Base-by-base conservation (phyloP, 2,329 filamentous ascomycete species). In the Pestalotiopsis fici region DNA sequence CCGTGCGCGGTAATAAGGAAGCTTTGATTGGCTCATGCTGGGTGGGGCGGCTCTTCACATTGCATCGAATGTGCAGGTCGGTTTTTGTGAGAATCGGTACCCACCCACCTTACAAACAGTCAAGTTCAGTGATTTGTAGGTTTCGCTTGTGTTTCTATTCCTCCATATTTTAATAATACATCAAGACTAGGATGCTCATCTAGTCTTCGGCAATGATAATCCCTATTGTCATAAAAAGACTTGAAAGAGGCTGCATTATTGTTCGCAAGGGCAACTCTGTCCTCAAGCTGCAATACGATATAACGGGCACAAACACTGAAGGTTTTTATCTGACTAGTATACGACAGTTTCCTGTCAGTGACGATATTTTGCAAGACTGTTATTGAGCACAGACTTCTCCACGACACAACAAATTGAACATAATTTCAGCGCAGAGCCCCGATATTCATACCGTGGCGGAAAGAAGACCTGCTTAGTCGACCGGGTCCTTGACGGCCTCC, bases 401-500 rank as follows among this genome's bases (percentile, higher is more conserved):
- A 50, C 9, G 43, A 11, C 21, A 50, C n/a, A 9, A 50, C 43
- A 50, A 50, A n/a, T 50, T 50, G 15, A 18, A 50, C 18, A 15
- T 18, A 18, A 5, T 3, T 50, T 50, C 43, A 50, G 15, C 43
- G 6, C 18, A 15, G n/a, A 50, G 1, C 18, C 21, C 43, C 43
- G 7, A 23, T 50, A 50, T n/a, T 21, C n/a, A 50, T 50, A 50
- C n/a, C 11, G 18, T 57, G 25, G 6, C 23, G 9, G 18, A 57
- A 57, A 35, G 31, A 27, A 2, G 12, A 28, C 31, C 35, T n/a
- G n/a, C 60, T 63, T 12, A 31, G 21, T 65, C 54, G 11, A 50
- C 63, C 18, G 63, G 63, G 18, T 65, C 63, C 39, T 57, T 37
- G 37, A 65, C 63, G 9, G 63, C 70, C 59, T 73, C 90, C 82